Evolutionary conservation across 2,329 filamentous ascomycete species (phyloP), one percentile per base, ranked within the genome.

Genomic region (Fusarium circinatum): DNA sequence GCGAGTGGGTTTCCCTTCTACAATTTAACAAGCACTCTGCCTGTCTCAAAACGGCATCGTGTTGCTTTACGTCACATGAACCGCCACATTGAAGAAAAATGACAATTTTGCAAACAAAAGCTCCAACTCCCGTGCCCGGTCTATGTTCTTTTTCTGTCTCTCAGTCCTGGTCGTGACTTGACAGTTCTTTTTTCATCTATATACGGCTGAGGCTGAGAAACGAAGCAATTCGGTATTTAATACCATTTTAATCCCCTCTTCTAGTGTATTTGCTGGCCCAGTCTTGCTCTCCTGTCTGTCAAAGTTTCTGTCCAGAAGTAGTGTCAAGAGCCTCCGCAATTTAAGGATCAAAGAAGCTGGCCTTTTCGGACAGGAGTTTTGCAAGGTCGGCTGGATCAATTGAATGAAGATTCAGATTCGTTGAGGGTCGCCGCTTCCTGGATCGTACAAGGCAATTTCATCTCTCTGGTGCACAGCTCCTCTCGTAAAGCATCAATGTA

Each of bases 381-480:
- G 48, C 48, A 20, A 49, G 47, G 8, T 28, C 36, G n/a, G 28
- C 24, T 18, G 39, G 30, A 10, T 45, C 28, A 30, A 28, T 30
- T n/a, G 47, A 39, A 26, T n/a, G 47, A 39, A 26, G 32, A 24
- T 17, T 59, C 44, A 30, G 28, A 26, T 30, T 66, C 42, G n/a
- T 56, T 14, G 11, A 15, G 6, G 3, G 17, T 30, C 14, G 20
- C 39, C 18, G 39, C 38, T 48, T 32, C 12, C 20, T 28, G 32
- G 17, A n/a, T 13, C 6, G 55, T 24, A n/a, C 45, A 67, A 8
- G 65, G 61, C 6, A 45, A 15, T 8, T 4, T 42, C 32, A 55
- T 60, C 10, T 68, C 26, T 39, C 66, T 73, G 15, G 38, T 38
- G n/a, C 70, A 74, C 14, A 67, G 13, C 14, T 57, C 34, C 17